Evolutionary conservation across 2,329 filamentous ascomycete species (phyloP), one percentile per base, ranked within the genome.

Genomic region (Tolypocladium ophioglossoides): DNA sequence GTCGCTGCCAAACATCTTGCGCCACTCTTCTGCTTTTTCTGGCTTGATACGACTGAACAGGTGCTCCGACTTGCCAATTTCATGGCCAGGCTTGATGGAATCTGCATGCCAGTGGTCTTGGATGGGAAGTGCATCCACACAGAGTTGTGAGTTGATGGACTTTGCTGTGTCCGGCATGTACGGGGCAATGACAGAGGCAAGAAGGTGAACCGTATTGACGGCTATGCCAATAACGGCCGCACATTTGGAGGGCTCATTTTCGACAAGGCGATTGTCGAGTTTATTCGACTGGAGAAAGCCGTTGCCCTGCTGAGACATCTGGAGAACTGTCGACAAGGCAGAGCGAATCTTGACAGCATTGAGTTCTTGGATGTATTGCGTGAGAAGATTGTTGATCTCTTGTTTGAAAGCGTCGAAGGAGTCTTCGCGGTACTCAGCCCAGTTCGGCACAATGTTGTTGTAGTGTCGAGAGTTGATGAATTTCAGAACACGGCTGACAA

Each of bases 401-500:
- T 18, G 14, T 5, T 30, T 30, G 24, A 46, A 46, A 1, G 22
- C 41, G 3, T 46, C 22, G 18, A 46, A 3, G 11, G 41, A n/a
- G 14, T 16, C 14, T 7, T 18, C 18, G 14, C 24, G 24, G 14
- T 30, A 18, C 41, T 30, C 41, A 24, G 22, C 12, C 40, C 22
- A 44, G 22, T 24, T 4, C 2, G 40, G 41, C 41, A 46, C 41
- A 10, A 92, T 77, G 30, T 82, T 75, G 53, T 83, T 81, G 56
- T 84, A 82, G 67, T 88, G 86, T 69, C 89, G 90, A 63, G 86
- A 78, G 70, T 89, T 84, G 69, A 86, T 79, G 66, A 89, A 86
- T 72, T 90, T 90, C 70, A 89, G 76, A 27, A 87, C 76, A 52
- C 86, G 79, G 70, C 88, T 86, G 66, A 87, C 84, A 62, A 89